phyloP scores from a whole-genome alignment of 2,329 filamentous ascomycete species.

The Fusarium luffae region DNA sequence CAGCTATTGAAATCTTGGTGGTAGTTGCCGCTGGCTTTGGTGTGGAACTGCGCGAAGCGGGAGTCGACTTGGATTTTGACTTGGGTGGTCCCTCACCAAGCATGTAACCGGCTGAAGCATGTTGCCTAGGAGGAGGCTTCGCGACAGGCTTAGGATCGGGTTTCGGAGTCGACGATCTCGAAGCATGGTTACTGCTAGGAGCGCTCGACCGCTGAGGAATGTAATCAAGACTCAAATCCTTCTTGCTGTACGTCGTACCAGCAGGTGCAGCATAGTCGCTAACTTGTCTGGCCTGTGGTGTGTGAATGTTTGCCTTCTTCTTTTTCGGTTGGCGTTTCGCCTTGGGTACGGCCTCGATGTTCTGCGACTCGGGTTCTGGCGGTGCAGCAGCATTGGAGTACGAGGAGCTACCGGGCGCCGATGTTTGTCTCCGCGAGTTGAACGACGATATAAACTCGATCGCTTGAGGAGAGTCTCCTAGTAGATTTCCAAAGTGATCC shows the following conservation, averaged over 20 bases:
- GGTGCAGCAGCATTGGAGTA: conserved; percentile 42
- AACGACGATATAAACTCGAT: conserved; percentile 84
- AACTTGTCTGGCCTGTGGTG: conserved; percentile 70
- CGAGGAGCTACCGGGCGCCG: conserved; percentile 35
- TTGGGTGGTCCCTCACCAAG: conserved; percentile 79
- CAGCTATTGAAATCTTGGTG: conserved; percentile 77
- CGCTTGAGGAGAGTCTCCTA: conserved; percentile 83
- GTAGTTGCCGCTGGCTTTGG: conserved; percentile 64
- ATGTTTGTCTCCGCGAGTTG: conserved; percentile 72
- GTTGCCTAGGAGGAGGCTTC: conserved; percentile 63
- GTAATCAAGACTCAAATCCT: conserved; percentile 76
- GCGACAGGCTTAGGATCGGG: conserved; percentile 45
- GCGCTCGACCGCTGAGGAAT: conserved; percentile 65
- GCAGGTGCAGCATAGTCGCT: conserved; percentile 70
- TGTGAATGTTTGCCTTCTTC: conserved; percentile 72
- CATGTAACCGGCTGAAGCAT: conserved; percentile 76
- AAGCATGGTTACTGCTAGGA: conserved; percentile 52
- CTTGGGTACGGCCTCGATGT: conserved; percentile 60
- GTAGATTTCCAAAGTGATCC: conserved; percentile 86
- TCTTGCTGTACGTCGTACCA: conserved; percentile 81
- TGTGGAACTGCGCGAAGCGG: conserved; percentile 63
- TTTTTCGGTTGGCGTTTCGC: conserved; percentile 59
- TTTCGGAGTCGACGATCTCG: conserved; percentile 52
- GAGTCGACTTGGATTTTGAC: conserved; percentile 65
- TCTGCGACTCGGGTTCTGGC: conserved; percentile 34